Evolutionary conservation across 2,329 filamentous ascomycete genomes (phyloP).

Genomic region (Ophiostoma pallidulum): DNA sequence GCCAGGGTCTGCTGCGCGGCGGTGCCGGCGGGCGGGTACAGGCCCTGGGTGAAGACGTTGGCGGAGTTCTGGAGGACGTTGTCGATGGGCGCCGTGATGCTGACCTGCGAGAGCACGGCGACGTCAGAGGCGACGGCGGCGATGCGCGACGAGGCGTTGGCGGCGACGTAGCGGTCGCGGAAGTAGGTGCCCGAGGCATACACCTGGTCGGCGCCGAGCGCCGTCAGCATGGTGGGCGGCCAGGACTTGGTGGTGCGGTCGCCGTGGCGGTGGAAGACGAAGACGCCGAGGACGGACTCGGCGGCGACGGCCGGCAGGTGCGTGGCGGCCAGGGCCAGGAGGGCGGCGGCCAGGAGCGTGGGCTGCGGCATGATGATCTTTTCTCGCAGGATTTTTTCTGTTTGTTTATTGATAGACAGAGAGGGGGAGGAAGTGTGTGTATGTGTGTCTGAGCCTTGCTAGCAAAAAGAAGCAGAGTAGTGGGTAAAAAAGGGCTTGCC

Average conservation of each 20-base stretch:
- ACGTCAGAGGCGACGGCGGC: constrained; percentile 54
- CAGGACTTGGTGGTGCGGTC: constrained; percentile 74
- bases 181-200: constrained; percentile 66
- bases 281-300: constrained; percentile 70
- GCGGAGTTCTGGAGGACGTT: constrained; percentile 73
- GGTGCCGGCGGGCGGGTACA: constrained; percentile 68
- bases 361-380: constrained; percentile 1
- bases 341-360: background rate
- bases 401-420: background rate
- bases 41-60: constrained; percentile 68
- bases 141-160: constrained; percentile 51
- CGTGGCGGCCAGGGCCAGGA: constrained; percentile 8
- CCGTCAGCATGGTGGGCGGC: constrained; percentile 62
- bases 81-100: constrained; percentile 62
- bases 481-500: too few relatives aligned
- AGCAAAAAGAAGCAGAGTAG: too few relatives aligned
- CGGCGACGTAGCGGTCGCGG: constrained; percentile 62
- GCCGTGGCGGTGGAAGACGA: constrained; percentile 84
- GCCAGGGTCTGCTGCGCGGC: constrained; percentile 51
- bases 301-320: constrained; percentile 19
- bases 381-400: too few relatives aligned
- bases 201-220: constrained; percentile 69
- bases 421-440: too few relatives aligned
- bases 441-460: too few relatives aligned
- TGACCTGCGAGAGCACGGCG: constrained; percentile 61